Percentiles rank a stretch among this genome's conserved stretches.
Evolutionary conservation across 2,329 filamentous ascomycete species (phyloP).

Genomic region (Aspergillus sp.): DNA sequence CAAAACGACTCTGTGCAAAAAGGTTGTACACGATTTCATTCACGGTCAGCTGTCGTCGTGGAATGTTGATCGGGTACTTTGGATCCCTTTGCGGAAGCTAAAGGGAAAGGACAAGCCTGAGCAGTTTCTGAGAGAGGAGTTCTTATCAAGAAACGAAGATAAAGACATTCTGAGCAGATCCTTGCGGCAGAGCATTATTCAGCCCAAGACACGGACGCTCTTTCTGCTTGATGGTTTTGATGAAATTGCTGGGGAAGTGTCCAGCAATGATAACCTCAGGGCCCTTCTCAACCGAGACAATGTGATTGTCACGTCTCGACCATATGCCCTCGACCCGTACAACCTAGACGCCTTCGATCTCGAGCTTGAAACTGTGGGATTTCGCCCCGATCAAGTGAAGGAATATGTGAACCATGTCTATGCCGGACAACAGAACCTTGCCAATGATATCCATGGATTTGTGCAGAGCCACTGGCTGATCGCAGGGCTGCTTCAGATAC

Average conservation of each 20-base stretch:
- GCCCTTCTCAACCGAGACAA: conserved; percentile 28
- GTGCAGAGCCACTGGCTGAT: conserved; percentile 29
- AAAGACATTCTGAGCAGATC: neutral
- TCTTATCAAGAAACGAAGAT: no score
- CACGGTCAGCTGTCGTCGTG: conserved; percentile 17
- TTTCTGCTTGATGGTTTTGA: conserved; percentile 44
- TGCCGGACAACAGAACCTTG: conserved; percentile 1
- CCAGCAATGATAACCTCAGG: conserved; percentile 15
- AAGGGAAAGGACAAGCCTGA: conserved; percentile 8
- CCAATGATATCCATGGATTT: conserved; percentile 24
- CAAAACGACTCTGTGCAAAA: conserved; percentile 42
- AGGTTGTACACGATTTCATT: conserved; percentile 34
- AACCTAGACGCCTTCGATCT: conserved; percentile 20
- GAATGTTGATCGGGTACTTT: conserved; percentile 35
- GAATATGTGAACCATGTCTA: conserved; percentile 23
- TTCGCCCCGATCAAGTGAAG: conserved; percentile 31
- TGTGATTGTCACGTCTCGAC: conserved; percentile 40
- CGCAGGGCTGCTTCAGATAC: no score
- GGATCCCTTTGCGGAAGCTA: conserved; percentile 36
- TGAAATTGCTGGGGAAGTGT: conserved; percentile 29
- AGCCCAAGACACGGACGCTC: conserved; percentile 19
- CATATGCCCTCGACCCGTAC: conserved; percentile 15
- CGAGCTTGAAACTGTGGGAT: conserved; percentile 39
- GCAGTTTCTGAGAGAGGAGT: neutral
- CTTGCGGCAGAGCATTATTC: neutral